Conservation (phyloP, 2,329 filamentous ascomycete species). For the Sordariomycetes sp. region DNA sequence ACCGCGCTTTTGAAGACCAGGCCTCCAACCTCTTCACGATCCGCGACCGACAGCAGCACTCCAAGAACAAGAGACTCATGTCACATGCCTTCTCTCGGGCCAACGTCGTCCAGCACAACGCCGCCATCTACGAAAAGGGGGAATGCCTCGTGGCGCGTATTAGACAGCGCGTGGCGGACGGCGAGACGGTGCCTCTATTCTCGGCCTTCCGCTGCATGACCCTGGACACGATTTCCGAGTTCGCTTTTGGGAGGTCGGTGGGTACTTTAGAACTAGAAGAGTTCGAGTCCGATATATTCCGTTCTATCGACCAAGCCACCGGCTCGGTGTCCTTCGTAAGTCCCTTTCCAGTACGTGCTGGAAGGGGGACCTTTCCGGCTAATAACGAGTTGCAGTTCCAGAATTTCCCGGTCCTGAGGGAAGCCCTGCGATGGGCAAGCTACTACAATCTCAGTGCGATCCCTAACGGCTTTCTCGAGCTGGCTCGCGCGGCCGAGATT, state of each 20-base stretch:
- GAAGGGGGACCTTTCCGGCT: too few relatives aligned
- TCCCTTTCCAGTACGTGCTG: neutral
- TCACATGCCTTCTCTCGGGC: constrained; percentile 2
- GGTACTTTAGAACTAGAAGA: neutral
- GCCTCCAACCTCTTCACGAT: constrained; percentile 5
- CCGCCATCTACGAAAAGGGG: neutral
- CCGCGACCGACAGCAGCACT: constrained; percentile 1
- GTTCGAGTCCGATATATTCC: neutral
- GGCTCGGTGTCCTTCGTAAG: neutral
- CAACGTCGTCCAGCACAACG: neutral
- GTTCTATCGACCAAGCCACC: neutral
- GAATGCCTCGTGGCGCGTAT: neutral
- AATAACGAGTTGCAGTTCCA: neutral
- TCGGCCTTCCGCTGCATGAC: neutral
- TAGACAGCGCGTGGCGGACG: neutral
- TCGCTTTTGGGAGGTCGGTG: neutral
- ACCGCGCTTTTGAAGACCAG: constrained; percentile 2
- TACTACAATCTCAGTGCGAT: neutral
- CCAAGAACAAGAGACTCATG: constrained; percentile 1
- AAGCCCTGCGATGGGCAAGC: neutral
- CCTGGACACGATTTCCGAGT: neutral
- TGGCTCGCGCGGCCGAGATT: neutral
- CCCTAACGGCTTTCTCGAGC: neutral
- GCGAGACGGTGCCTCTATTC: neutral
- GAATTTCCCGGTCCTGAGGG: neutral